Evolutionary conservation across 2,329 filamentous ascomycete species (phyloP).

Genomic region (Metarhizium album): DNA sequence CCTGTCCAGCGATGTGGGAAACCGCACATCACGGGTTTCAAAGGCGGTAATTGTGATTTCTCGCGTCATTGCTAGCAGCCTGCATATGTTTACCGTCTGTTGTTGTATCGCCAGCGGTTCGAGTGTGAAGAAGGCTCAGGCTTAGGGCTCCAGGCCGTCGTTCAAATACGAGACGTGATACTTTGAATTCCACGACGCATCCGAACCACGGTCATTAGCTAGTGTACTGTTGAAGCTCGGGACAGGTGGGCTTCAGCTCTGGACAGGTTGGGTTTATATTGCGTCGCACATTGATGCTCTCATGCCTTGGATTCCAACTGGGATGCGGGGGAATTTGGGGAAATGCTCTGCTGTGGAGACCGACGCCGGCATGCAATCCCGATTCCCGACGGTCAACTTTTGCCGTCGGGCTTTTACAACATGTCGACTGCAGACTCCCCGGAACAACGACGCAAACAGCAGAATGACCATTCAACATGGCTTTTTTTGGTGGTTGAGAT

Average conservation of each 20-base stretch:
- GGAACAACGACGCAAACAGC: no score
- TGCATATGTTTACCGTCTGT: not conserved
- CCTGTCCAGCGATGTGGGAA: constrained; percentile 88
- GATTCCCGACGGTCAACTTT: no score
- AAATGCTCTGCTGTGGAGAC: not conserved
- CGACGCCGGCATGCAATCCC: constrained; percentile 4
- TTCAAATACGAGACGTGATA: not conserved
- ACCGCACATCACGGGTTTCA: constrained; percentile 63
- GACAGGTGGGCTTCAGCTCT: no score
- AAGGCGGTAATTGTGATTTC: constrained; percentile 64
- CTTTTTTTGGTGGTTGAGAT: no score
- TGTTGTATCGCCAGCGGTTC: not conserved
- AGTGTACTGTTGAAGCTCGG: no score
- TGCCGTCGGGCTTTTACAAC: no score
- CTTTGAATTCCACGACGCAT: not conserved
- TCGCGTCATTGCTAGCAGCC: constrained; percentile 1
- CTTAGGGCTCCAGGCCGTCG: not conserved
- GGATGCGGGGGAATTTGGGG: not conserved
- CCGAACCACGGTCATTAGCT: not conserved
- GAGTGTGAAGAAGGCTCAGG: not conserved
- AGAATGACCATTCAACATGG: no score
- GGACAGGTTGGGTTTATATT: not conserved
- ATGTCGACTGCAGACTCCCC: no score
- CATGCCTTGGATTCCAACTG: no score
- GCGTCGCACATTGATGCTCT: not conserved